Conservation (phyloP, 2,329 filamentous ascomycete species). For the Aspergillus sergii region DNA sequence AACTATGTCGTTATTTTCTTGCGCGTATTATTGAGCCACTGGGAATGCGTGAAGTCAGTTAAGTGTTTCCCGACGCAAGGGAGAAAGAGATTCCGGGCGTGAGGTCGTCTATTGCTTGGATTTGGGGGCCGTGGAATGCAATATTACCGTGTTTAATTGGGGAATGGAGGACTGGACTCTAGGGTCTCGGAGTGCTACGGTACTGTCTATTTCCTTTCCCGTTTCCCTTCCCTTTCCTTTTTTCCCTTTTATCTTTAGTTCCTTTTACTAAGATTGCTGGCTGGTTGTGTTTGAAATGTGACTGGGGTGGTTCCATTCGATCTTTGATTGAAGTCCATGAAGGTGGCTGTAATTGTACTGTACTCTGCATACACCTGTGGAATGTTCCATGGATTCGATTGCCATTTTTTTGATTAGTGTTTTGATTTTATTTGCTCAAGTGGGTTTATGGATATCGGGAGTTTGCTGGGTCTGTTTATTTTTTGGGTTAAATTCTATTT, state of each 20-base stretch:
- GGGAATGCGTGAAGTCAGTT: background rate
- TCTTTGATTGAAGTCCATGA: background rate
- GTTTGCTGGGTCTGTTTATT: background rate
- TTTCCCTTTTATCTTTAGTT: background rate
- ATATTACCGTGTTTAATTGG: background rate
- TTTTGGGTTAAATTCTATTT: background rate
- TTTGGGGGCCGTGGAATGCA: background rate
- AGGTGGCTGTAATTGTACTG: background rate
- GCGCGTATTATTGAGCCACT: background rate
- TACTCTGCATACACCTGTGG: too few species aligned
- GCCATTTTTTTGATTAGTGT: background rate
- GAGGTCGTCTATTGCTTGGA: background rate
- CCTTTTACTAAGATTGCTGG: background rate
- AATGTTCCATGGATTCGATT: background rate
- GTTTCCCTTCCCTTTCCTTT: background rate
- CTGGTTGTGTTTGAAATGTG: background rate
- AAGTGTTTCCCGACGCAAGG: background rate
- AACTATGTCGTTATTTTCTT: background rate
- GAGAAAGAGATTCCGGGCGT: background rate
- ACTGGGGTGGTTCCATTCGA: background rate
- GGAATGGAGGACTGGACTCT: background rate
- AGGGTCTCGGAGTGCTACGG: too few species aligned
- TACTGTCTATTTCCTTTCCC: background rate
- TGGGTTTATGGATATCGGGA: background rate
- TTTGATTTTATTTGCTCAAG: background rate